A percentile compares a stretch with the other conserved stretches of the same genome.
phyloP scores from a whole-genome alignment of 345 rosid genomes.

The Gossypium raimondii region DNA sequence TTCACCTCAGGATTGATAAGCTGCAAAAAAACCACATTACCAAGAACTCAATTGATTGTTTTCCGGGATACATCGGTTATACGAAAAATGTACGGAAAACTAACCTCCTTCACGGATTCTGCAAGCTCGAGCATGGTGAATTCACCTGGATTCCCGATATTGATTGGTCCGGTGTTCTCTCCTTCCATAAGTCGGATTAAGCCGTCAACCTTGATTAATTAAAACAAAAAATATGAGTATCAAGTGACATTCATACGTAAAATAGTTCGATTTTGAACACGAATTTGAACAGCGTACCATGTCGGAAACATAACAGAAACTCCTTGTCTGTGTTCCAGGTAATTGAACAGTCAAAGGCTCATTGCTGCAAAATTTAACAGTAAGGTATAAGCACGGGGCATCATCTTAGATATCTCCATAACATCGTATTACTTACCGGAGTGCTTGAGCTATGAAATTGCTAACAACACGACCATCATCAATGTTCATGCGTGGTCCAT shows the following conservation, averaged over 20 bases:
- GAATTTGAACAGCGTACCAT: constrained; percentile 47
- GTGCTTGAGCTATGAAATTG: constrained; percentile 94
- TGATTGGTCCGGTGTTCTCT: constrained; percentile 85
- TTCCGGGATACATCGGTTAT: background rate
- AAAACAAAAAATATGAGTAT: background rate
- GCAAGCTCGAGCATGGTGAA: constrained; percentile 90
- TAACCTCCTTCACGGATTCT: constrained; percentile 83
- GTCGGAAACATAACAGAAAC: constrained; percentile 94
- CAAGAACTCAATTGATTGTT: background rate
- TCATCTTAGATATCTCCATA: background rate
- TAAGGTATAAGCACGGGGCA: background rate
- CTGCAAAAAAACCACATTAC: constrained; percentile 33
- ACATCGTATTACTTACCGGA: constrained; percentile 43
- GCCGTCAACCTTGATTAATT: constrained; percentile 67
- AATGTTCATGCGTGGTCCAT: constrained; percentile 95
- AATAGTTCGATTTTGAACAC: background rate
- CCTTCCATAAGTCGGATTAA: constrained; percentile 93
- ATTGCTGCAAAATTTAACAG: constrained; percentile 39
- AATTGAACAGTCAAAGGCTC: constrained; percentile 88
- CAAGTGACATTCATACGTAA: background rate
- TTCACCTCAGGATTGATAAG: constrained; percentile 72
- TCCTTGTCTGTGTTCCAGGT: constrained; percentile 96
- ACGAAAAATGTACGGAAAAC: constrained; percentile 8
- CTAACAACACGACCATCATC: constrained; percentile 98
- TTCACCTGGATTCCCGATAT: constrained; percentile 93